Conservation (phyloP, 1,284 basidiomycete genomes). For the Fomitopsis betulina region DNA sequence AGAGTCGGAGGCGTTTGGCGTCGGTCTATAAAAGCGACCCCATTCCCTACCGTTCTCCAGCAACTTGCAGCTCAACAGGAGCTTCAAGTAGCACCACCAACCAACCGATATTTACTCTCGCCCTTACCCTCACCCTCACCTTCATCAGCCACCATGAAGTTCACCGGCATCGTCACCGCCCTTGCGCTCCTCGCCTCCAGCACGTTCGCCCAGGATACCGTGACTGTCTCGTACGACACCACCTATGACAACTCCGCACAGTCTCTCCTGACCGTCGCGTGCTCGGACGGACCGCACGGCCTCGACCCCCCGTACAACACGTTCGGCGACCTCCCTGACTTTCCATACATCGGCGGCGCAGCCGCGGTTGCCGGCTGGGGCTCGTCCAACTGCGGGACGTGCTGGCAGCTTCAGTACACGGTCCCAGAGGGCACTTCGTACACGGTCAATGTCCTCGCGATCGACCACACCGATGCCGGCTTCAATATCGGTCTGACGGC, state of each 20-base stretch:
- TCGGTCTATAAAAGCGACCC: background rate
- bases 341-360: constrained; percentile 48
- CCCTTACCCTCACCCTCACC: background rate
- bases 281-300: constrained; percentile 44
- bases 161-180: constrained; percentile 20
- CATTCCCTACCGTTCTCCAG: background rate
- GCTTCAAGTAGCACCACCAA: background rate
- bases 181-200: constrained; percentile 15
- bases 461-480: constrained; percentile 34
- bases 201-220: constrained; percentile 22
- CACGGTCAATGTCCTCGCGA: constrained; percentile 36
- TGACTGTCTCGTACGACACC: constrained; percentile 37
- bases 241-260: constrained; percentile 35
- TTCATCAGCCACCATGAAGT: background rate
- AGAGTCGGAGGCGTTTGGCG: background rate
- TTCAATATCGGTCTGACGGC: constrained; percentile 35
- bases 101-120: background rate
- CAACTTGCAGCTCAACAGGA: background rate
- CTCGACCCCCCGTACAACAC: constrained; percentile 40
- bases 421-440: constrained; percentile 14
- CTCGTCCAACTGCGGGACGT: constrained; percentile 40
- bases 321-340: constrained; percentile 42
- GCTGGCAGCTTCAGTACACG: constrained; percentile 39
- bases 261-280: constrained; percentile 38
- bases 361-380: constrained; percentile 37